Conservation (phyloP, 2,329 filamentous ascomycete genomes). For the Cladosporium cucumerinum region DNA sequence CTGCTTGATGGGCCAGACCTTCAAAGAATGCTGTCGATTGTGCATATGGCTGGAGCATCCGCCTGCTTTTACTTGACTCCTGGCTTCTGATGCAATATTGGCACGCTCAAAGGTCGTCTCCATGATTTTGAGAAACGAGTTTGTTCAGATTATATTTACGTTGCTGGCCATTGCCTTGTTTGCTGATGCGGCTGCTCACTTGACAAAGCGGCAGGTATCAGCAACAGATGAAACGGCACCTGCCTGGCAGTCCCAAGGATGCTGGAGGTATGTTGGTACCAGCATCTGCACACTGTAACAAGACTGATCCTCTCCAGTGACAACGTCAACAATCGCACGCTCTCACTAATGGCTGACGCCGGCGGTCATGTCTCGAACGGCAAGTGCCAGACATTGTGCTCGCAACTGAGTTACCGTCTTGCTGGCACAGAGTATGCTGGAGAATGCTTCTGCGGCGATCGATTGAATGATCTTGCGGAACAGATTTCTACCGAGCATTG, state of each 20-base stretch:
- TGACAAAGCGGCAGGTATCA: neutral
- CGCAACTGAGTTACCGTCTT: neutral
- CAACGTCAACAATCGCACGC: neutral
- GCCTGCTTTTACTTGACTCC: neutral
- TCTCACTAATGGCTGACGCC: neutral
- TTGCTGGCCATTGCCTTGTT: neutral
- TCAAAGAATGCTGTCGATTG: neutral
- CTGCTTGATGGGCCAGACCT: neutral
- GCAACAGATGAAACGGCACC: neutral
- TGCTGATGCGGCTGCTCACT: neutral
- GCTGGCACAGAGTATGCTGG: neutral
- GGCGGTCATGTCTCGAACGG: neutral
- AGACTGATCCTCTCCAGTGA: neutral
- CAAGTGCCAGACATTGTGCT: neutral
- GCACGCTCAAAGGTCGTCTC: rapidly evolving
- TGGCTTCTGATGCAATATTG: neutral
- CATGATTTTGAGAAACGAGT: neutral
- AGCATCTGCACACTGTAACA: neutral
- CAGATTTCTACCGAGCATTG: neutral
- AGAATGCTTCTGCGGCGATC: neutral
- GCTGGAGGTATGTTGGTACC: neutral
- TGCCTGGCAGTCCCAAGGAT: neutral
- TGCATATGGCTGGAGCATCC: neutral
- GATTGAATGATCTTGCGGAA: neutral
- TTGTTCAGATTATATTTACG: neutral